Base-by-base conservation (phyloP, 1,284 basidiomycete species). In the Malassezia globosa region DNA sequence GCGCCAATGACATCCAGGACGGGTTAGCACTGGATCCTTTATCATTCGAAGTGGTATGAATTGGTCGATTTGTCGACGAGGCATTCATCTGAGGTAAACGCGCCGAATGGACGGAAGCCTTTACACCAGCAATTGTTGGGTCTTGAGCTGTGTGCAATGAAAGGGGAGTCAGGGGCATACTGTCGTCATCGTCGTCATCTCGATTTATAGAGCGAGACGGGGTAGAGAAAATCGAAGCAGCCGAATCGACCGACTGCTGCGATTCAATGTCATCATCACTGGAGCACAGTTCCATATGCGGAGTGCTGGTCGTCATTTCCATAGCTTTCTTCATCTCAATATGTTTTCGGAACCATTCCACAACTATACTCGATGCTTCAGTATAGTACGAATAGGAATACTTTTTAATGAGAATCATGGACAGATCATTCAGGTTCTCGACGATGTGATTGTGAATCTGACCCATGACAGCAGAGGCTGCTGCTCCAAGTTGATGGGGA, bases 381-480 rank as follows among this genome's bases (percentile, higher is more conserved):
- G 85, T 87, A 76, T 90, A 96, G 75, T 88, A 89, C 24, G 82
- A 81, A 64, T 86, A 88, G 10, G 89, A 87, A 76, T 97, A 97
- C 77, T 99, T 97, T 77, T 92, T 89, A 72, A 95, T 81, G 64
- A 97, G 77, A 27, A 86, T 89, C 72, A 90, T 83, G 11, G 90
- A 96, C 25, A 97, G 78, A 59, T 85, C 82, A 64, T 87, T 83
- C 73, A 90, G 80, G 67, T 85, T 82, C 68, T 84, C 84, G 27
- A 82, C 79, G 59, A 97, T 78, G 59, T 85, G 82, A 53, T 76
- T 80, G 27, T 44, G 27, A 37, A 45, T 42, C 22, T 43, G 54
- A 40, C 33, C 35, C 14, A 43, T 38, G n/a, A 31, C 35, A 13
- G 21, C 26, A 34, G 37, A 26, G 8, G 41, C 38, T 18, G 29